phyloP scores from a whole-genome alignment of 2,329 filamentous ascomycete species.

The Neonectria punicea region DNA sequence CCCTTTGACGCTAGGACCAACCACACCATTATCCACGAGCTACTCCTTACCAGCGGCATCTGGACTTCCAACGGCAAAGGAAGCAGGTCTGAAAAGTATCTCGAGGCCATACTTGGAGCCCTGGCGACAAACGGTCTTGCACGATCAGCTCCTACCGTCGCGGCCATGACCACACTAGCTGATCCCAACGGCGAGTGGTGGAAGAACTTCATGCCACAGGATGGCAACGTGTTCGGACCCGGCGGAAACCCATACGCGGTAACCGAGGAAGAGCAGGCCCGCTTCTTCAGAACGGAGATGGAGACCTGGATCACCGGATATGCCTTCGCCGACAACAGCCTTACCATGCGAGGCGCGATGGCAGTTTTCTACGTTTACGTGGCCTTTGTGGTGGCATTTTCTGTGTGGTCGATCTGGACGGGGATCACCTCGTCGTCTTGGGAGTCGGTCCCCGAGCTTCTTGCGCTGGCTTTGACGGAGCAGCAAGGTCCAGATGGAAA shows the following conservation, averaged over 20 bases:
- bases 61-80: conserved; percentile 25
- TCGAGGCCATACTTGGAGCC: conserved; percentile 30
- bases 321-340: conserved; percentile 30
- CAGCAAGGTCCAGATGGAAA: background rate
- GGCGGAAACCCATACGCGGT: conserved; percentile 31
- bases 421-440: conserved; percentile 20
- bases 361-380: conserved; percentile 22
- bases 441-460: conserved; percentile 21
- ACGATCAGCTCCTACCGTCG: conserved; percentile 19
- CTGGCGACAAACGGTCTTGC: conserved; percentile 28
- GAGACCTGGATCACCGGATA: conserved; percentile 35
- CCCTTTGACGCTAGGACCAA: conserved; percentile 19
- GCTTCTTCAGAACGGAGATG: conserved; percentile 26
- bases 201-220: conserved; percentile 35
- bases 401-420: conserved; percentile 21
- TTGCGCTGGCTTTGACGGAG: conserved; percentile 11
- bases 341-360: conserved; percentile 21
- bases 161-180: conserved; percentile 21
- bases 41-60: conserved; percentile 31
- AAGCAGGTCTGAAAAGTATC: conserved; percentile 19
- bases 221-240: conserved; percentile 26
- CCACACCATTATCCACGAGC: conserved; percentile 28
- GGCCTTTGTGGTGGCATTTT: conserved; percentile 9
- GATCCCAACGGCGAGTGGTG: conserved; percentile 30
- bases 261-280: conserved; percentile 14